Evolutionary conservation across 192 early-diverging fungal species (phyloP).

Genomic region (Backusella parvicylindrica): DNA sequence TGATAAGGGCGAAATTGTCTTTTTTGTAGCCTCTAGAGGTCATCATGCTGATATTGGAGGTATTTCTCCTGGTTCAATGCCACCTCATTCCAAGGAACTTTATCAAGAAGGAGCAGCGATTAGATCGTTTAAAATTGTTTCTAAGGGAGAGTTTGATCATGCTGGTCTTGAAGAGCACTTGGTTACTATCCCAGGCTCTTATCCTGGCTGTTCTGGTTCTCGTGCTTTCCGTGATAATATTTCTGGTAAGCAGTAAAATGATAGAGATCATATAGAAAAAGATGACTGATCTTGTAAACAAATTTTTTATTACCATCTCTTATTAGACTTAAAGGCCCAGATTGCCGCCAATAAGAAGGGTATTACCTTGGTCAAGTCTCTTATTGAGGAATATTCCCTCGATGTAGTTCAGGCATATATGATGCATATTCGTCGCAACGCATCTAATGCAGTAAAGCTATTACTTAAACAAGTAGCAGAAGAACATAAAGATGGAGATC

Average conservation of each 20-base stretch:
- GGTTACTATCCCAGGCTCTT: constrained; percentile 76
- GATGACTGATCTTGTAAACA: background rate
- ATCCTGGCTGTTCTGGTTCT: constrained; percentile 84
- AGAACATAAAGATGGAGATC: constrained; percentile 35
- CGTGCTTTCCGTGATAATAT: constrained; percentile 89
- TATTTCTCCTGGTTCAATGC: constrained; percentile 83
- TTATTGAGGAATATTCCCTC: constrained; percentile 85
- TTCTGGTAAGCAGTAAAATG: constrained; percentile 41
- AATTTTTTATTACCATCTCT: background rate
- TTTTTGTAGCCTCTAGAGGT: constrained; percentile 93
- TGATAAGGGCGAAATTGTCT: constrained; percentile 68
- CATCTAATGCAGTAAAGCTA: constrained; percentile 78
- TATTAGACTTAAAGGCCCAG: constrained; percentile 87
- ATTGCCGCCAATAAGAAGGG: constrained; percentile 96
- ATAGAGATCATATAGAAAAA: background rate
- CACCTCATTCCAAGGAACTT: constrained; percentile 87
- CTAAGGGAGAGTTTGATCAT: constrained; percentile 77
- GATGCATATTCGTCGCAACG: constrained; percentile 86
- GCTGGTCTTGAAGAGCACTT: constrained; percentile 75
- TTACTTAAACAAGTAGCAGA: constrained; percentile 63
- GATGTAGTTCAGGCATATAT: constrained; percentile 94
- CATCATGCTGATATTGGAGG: constrained; percentile 97
- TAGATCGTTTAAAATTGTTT: constrained; percentile 85
- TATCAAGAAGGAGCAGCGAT: constrained; percentile 95
- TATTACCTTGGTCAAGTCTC: constrained; percentile 71